Base-by-base conservation (phyloP, 1,284 basidiomycete species). In the Boletus albobrunnescens region DNA sequence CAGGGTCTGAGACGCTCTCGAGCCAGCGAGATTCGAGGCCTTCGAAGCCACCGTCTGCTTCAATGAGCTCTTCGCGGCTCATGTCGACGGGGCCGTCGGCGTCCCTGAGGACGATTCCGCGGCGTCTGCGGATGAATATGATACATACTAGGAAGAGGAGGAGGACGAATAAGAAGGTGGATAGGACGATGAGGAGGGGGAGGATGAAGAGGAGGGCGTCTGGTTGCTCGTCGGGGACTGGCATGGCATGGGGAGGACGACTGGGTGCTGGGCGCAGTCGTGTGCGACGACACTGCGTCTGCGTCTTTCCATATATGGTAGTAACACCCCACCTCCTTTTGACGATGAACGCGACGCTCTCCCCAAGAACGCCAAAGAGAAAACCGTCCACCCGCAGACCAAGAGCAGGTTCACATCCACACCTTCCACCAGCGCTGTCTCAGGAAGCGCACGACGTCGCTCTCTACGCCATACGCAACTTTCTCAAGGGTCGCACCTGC, bases 1-100 rank as follows among this genome's bases (percentile, higher is more conserved):
- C 77, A 23, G 70, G 66, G 51, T 94, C 91, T 44, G 79, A 71
- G 26, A 85, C 86, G 16, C 74, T 80, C 70, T 98, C 94, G 41
- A 98, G 77, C 96, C 96, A 99, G 57, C 94, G 80, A 61, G 84
- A 74, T 71, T 98, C 95, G 28, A 98, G 77, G 45, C 85, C 88
- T 38, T 93, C 91, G 50, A 96, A 86, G 20, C 93, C 94, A 35
- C 94, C 94, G 51, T 95, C 91, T 6, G 87, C 88, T 44, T 94
- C 87, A 37, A 91, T 78, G 49, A 91, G 80, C 51, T 95, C 91
- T 56, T 95, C 91, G 45, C 91, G 79, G 58, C 84, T 88, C 73
- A 99, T 84, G 70, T 99, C 94, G 43, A 95, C 76, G 3, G 96
- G 96, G 24, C 95, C 94, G 60, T 94, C 92, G 54, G 77, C 77